phyloP scores from a whole-genome alignment of 768 basidiomycete species.

The Kwoniella bestiolae region DNA sequence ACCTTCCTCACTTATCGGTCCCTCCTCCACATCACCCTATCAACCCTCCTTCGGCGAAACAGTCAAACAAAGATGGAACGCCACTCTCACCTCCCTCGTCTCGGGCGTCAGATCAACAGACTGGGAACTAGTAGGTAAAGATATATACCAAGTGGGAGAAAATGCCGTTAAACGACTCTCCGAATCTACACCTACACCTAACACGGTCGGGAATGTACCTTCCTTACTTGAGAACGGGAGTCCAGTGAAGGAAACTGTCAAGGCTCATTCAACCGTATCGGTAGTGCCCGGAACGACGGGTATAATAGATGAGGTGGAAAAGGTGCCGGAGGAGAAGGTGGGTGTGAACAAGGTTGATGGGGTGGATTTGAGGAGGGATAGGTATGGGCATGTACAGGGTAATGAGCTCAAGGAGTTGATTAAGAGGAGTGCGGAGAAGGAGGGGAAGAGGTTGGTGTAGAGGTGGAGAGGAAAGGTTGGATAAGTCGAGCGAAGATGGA shows the following conservation, averaged over 20 bases:
- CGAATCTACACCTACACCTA: not conserved
- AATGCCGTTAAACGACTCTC: conserved; percentile 16
- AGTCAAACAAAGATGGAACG: conserved; percentile 43
- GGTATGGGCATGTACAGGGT: conserved; percentile 10
- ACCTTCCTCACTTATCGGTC: conserved; percentile 39
- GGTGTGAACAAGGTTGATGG: not conserved
- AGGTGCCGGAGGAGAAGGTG: conserved; percentile 9
- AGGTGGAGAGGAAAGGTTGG: not conserved
- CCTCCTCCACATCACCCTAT: conserved; percentile 16
- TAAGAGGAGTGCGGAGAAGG: conserved; percentile 11
- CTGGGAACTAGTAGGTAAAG: conserved; percentile 30
- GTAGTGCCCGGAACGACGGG: conserved; percentile 20
- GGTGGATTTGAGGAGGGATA: conserved; percentile 18
- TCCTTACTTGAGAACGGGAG: not conserved
- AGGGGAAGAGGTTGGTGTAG: conserved; percentile 20
- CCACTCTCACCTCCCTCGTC: conserved; percentile 23
- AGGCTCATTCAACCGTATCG: conserved; percentile 4
- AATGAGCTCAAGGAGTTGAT: conserved; percentile 13
- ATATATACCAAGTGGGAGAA: conserved; percentile 21
- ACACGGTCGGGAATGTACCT: too few relatives aligned
- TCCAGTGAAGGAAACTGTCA: conserved; percentile 2
- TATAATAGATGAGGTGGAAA: conserved; percentile 9
- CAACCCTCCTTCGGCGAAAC: conserved; percentile 33
- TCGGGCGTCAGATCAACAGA: conserved; percentile 32
- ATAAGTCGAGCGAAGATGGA: too few relatives aligned